Conservation (phyloP, 345 rosid species). For the Capsella bursapastoris region DNA sequence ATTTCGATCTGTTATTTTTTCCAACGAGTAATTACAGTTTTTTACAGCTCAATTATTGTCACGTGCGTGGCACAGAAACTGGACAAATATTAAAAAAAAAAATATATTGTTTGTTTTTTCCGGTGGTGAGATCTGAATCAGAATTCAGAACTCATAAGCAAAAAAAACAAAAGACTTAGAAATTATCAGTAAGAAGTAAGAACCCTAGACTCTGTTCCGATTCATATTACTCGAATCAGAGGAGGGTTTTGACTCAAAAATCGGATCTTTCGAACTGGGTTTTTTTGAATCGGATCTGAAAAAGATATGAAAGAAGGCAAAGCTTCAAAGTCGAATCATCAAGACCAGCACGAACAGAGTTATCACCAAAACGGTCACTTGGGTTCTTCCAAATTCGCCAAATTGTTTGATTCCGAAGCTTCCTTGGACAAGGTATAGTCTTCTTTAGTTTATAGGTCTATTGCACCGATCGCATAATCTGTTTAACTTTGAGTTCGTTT, state of each 20-base stretch:
- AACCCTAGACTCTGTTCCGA: slow-evolving; percentile 30
- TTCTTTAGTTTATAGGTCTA: not conserved
- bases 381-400: slow-evolving; percentile 75
- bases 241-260: slow-evolving; percentile 12
- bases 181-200: slow-evolving; percentile 9
- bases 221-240: not conserved
- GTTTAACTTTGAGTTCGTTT: slow-evolving; percentile 1
- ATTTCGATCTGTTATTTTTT: no score
- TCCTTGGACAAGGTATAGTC: slow-evolving; percentile 86
- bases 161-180: not conserved
- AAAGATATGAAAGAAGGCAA: slow-evolving; percentile 62
- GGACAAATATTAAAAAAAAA: not conserved
- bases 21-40: no score
- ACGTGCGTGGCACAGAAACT: slow-evolving; percentile 33
- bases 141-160: slow-evolving; percentile 9
- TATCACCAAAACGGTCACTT: slow-evolving; percentile 67
- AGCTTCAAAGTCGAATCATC: slow-evolving; percentile 57
- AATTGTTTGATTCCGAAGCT: slow-evolving; percentile 91
- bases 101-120: not conserved
- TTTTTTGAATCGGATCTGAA: slow-evolving; percentile 23
- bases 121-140: slow-evolving; percentile 37
- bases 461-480: not conserved
- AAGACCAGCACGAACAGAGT: slow-evolving; percentile 42
- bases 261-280: slow-evolving; percentile 18
- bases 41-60: slow-evolving; percentile 26